Percentiles rank a stretch among this genome's conserved stretches.
Evolutionary conservation across 1,139 yeast genomes (phyloP).

Genomic region (Debaryomyces sp.): DNA sequence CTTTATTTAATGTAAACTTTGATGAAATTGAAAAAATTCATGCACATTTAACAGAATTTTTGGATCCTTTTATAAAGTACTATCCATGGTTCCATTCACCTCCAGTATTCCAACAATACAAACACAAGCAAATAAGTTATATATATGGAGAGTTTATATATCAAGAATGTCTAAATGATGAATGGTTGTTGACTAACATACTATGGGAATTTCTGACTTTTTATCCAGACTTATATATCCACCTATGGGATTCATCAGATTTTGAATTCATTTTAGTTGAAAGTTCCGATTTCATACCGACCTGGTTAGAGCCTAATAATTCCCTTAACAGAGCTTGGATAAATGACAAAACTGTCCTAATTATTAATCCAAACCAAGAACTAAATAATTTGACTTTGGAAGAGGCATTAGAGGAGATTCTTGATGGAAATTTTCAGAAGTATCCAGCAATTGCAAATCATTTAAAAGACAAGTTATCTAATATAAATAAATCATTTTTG

Average conservation of each 20-base stretch:
- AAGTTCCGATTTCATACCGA: slow-evolving; percentile 45
- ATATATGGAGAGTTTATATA: slow-evolving; percentile 46
- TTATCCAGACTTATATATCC: slow-evolving; percentile 41
- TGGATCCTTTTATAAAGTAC: slow-evolving; percentile 40
- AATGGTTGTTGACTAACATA: slow-evolving; percentile 45
- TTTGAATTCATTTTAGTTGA: slow-evolving; percentile 60
- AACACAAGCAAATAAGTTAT: slow-evolving; percentile 21
- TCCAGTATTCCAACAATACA: slow-evolving; percentile 6
- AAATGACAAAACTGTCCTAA: slow-evolving; percentile 30
- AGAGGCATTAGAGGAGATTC: slow-evolving; percentile 36
- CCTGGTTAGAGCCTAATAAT: slow-evolving; percentile 44
- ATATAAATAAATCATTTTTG: slow-evolving; percentile 6
- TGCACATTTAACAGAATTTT: slow-evolving; percentile 18
- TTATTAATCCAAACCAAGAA: slow-evolving; percentile 31
- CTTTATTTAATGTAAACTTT: slow-evolving; percentile 6
- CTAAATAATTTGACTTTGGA: slow-evolving; percentile 24
- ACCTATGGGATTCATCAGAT: slow-evolving; percentile 51
- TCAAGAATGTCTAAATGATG: slow-evolving; percentile 50
- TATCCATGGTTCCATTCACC: slow-evolving; percentile 34
- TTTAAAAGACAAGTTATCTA: slow-evolving; percentile 6
- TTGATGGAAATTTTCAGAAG: slow-evolving; percentile 19
- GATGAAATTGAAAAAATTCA: slow-evolving; percentile 1
- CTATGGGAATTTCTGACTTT: slow-evolving; percentile 34
- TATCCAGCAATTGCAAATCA: slow-evolving; percentile 17
- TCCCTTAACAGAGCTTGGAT: slow-evolving; percentile 50